Evolutionary conservation across 1,139 yeast genomes (phyloP), one percentile per base, ranked within the genome.

Genomic region (Kurtzmaniella quercitrusa): DNA sequence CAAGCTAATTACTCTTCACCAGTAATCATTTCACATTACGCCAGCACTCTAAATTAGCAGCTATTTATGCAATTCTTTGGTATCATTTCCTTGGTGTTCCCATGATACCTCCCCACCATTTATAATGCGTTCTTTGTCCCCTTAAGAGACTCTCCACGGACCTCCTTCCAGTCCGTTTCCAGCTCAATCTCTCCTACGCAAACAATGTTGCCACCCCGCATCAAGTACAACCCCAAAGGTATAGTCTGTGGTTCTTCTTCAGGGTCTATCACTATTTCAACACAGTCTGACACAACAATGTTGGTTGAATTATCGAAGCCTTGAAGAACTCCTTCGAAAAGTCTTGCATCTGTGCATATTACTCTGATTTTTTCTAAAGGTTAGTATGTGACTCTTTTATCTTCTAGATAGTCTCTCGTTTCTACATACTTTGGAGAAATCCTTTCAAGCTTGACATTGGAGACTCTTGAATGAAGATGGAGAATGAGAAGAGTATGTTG

Each of bases 271-370:
- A 77, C 58, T 37, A 77, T 57, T 57, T 86, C 93, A 31, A 73
- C 62, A n/a, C 93, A 74, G 29, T 74, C 65, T 8, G 82, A 65
- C 37, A 91, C 68, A 37, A 89, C 73, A 17, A 91, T 57, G 57
- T 91, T 91, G 23, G 95, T 85, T 41, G 85, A 72, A 54, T 85
- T 83, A 60, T 91, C 98, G 56, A 75, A 90, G 17, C 96, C 95
- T 58, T 82, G 83, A 36, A 91, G 74, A 23, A 65, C 71, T 1
- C 96, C 98, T 59, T 79, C 74, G 45, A 82, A 79, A 48, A 80
- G 67, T 44, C 90, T 69, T 16, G 95, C 97, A 57, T 88, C 96
- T 2, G 94, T 79, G n/a, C 95, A 85, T 43, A 91, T 73, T 11
- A 90, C 77, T 45, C 85, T 75, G 11, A 90, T 91, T 51, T 70